Percentiles rank a stretch among this genome's conserved stretches.
These are phyloP conservation scores for Oryza glumipatula DNA, from an alignment of 176 grass and related monocot species.

Conservation along the genomic window DNA sequence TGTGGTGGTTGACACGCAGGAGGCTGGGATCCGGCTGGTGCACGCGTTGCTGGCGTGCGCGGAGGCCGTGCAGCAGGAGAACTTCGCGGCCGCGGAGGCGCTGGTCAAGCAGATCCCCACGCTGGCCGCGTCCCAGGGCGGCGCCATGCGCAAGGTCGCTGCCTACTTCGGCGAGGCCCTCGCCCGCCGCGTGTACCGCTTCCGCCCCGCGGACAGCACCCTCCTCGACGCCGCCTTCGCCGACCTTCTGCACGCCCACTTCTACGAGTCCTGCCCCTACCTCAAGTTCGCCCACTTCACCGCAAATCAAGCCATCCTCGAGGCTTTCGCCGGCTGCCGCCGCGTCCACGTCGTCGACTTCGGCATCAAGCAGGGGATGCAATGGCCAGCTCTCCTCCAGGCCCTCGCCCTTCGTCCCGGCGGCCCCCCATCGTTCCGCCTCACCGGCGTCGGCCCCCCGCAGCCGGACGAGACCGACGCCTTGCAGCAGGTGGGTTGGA, in stretches of 20 bases:
- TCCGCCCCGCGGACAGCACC: slow-evolving; percentile 56
- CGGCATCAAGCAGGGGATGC: slow-evolving; percentile 95
- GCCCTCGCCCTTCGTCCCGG: slow-evolving; percentile 88
- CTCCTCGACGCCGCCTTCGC: slow-evolving; percentile 75
- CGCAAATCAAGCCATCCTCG: slow-evolving; percentile 94
- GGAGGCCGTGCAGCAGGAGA: slow-evolving; percentile 91
- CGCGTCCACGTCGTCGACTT: slow-evolving; percentile 96
- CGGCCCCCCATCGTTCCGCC: slow-evolving; percentile 74
- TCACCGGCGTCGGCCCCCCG: slow-evolving; percentile 84
- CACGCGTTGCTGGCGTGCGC: slow-evolving; percentile 87
- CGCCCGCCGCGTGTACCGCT: slow-evolving; percentile 73
- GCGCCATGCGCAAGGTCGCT: slow-evolving; percentile 93
- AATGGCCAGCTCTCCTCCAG: slow-evolving; percentile 94
- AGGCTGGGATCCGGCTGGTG: slow-evolving; percentile 83
- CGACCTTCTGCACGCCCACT: slow-evolving; percentile 86
- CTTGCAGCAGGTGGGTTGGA: slow-evolving; percentile 84
- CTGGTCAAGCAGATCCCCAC: slow-evolving; percentile 88
- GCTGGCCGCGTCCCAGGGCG: slow-evolving; percentile 79
- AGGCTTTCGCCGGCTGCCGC: slow-evolving; percentile 82
- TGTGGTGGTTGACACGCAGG: slow-evolving; percentile 80
- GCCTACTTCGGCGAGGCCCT: slow-evolving; percentile 92
- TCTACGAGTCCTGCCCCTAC: slow-evolving; percentile 97
- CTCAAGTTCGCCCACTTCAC: slow-evolving; percentile 99
- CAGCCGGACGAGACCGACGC: slow-evolving; percentile 83
- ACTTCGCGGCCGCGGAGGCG: slow-evolving; percentile 67